These are phyloP conservation scores for Achaetomiella virescens DNA, from an alignment of 495 filamentous ascomycete species.

Conservation along the genomic window DNA sequence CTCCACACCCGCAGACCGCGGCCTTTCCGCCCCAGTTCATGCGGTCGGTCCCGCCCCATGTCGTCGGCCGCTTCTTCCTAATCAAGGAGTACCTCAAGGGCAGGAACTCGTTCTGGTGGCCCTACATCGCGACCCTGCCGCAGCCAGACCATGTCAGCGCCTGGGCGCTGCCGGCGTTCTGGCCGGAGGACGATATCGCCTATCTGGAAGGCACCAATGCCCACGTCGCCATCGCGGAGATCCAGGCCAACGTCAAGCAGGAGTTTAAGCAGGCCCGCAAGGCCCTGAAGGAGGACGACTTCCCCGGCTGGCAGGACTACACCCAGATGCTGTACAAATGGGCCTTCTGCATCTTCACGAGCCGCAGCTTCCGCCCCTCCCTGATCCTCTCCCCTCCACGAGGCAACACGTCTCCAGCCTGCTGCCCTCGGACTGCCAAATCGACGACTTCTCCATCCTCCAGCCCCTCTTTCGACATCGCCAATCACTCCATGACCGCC, in stretches of 20 bases:
- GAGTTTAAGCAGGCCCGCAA: conserved; percentile 42
- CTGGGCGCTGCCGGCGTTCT: conserved; percentile 40
- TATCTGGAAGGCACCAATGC: conserved; percentile 48
- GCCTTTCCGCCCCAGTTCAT: conserved; percentile 38
- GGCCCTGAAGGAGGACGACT: conserved; percentile 31
- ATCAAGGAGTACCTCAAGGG: conserved; percentile 43
- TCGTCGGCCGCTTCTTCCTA: conserved; percentile 44
- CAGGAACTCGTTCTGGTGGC: conserved; percentile 43
- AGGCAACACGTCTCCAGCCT: conserved; percentile 8
- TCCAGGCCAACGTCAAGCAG: conserved; percentile 32
- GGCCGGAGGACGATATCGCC: conserved; percentile 39
- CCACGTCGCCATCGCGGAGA: conserved; percentile 39
- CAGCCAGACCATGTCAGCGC: conserved; percentile 37
- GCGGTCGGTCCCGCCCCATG: conserved; percentile 33
- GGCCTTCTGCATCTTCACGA: conserved; percentile 50
- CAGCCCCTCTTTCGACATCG: conserved; percentile 49
- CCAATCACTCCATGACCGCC: conserved; percentile 45
- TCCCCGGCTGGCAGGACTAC: conserved; percentile 28
- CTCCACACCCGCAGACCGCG: not conserved
- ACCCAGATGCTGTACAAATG: conserved; percentile 45
- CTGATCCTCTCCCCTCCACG: conserved; percentile 30
- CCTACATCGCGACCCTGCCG: conserved; percentile 47
- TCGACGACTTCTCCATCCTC: conserved; percentile 48
- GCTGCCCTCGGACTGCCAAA: conserved; percentile 19
- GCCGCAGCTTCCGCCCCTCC: conserved; percentile 47